phyloP scores from a whole-genome alignment of 2,329 filamentous ascomycete species.

The Fusarium acutatum region DNA sequence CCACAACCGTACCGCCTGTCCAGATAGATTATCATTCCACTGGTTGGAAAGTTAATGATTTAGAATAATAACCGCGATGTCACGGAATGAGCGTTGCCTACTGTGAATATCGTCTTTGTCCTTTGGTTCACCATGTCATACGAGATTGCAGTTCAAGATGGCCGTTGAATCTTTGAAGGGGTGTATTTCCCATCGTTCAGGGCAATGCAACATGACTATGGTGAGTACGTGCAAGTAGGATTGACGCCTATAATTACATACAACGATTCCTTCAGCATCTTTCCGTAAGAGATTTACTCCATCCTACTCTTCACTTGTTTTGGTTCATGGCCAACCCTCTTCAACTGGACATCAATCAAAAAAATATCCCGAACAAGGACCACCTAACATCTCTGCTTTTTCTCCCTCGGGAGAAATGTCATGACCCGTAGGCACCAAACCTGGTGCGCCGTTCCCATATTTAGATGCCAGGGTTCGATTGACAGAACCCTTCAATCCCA shows the following conservation, averaged over 20 bases:
- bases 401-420: constrained; percentile 9
- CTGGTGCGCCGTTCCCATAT: constrained; percentile 19
- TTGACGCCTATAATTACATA: constrained; percentile 39
- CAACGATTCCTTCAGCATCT: constrained; percentile 10
- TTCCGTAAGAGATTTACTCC: not conserved
- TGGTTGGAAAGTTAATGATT: not conserved
- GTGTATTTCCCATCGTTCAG: constrained; percentile 24
- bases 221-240: constrained; percentile 13
- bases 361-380: not conserved
- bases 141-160: not conserved
- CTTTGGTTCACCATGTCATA: not conserved
- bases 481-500: constrained; percentile 13
- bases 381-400: not conserved
- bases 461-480: constrained; percentile 5
- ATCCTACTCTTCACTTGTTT: constrained; percentile 8
- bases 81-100: too few species aligned
- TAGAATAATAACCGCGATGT: constrained; percentile 21
- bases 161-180: constrained; percentile 10
- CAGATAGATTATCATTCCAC: not conserved
- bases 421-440: constrained; percentile 15
- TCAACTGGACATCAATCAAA: not conserved
- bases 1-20: not conserved
- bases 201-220: constrained; percentile 24
- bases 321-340: constrained; percentile 1
- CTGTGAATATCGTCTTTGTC: not conserved